phyloP scores from a whole-genome alignment of 2,329 filamentous ascomycete genomes.

The Ophiosphaerella narmari region DNA sequence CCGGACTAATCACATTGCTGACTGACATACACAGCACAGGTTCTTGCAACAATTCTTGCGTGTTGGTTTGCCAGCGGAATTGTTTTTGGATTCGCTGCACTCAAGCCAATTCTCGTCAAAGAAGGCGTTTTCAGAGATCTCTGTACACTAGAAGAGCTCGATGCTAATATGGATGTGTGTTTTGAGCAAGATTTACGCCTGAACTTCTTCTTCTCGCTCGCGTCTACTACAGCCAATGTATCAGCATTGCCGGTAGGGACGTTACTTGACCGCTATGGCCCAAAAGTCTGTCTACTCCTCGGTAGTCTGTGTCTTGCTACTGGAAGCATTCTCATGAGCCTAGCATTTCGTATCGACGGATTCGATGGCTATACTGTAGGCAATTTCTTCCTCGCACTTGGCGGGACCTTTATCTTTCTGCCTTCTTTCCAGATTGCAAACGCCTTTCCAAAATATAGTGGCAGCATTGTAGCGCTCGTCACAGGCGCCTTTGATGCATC shows the following conservation, averaged over 20 bases:
- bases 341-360: slow-evolving; percentile 41
- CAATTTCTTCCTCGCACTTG: slow-evolving; percentile 76
- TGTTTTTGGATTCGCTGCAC: slow-evolving; percentile 47
- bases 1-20: slow-evolving; percentile 7
- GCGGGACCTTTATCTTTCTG: slow-evolving; percentile 81
- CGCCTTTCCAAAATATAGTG: slow-evolving; percentile 76
- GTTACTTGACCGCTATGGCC: slow-evolving; percentile 45
- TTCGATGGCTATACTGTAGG: slow-evolving; percentile 64
- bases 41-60: slow-evolving; percentile 40
- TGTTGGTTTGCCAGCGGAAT: slow-evolving; percentile 49
- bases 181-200: slow-evolving; percentile 47
- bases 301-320: slow-evolving; percentile 38
- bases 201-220: slow-evolving; percentile 46
- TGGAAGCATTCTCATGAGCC: slow-evolving; percentile 44
- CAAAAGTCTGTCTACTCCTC: slow-evolving; percentile 37
- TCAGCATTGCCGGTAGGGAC: slow-evolving; percentile 44
- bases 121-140: slow-evolving; percentile 45
- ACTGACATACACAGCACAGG: slow-evolving; percentile 35
- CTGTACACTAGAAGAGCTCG: slow-evolving; percentile 43
- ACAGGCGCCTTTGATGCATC: slow-evolving; percentile 85
- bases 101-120: slow-evolving; percentile 47
- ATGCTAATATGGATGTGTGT: slow-evolving; percentile 41
- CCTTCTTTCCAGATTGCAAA: slow-evolving; percentile 85
- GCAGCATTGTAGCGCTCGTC: slow-evolving; percentile 77
- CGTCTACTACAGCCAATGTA: slow-evolving; percentile 46